Evolutionary conservation across 257 asterid species (phyloP).

Genomic region (Solanum sitiens): DNA sequence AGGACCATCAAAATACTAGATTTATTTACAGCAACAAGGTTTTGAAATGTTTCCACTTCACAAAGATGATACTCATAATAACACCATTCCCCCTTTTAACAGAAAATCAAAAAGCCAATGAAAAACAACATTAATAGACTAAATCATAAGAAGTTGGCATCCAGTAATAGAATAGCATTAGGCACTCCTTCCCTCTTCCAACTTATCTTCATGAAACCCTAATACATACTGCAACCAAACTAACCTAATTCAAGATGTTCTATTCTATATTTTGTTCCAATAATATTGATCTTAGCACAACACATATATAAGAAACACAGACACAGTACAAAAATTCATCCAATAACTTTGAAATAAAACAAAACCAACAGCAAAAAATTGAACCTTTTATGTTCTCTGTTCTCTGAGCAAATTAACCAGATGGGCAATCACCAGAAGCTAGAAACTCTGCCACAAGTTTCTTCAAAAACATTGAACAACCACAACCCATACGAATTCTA

Average conservation of each 20-base stretch:
- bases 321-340: background rate
- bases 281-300: background rate
- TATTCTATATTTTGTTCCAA: background rate
- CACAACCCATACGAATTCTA: slow-evolving; percentile 5
- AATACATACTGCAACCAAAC: background rate
- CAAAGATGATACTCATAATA: background rate
- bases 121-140: background rate
- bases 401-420: background rate
- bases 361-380: background rate
- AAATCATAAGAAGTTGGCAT: background rate
- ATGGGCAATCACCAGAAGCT: slow-evolving; percentile 6
- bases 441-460: background rate
- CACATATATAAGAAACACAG: background rate
- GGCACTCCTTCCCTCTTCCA: background rate
- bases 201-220: background rate
- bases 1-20: background rate
- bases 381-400: background rate
- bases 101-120: background rate
- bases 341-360: background rate
- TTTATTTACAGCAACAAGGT: background rate
- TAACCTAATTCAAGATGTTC: background rate
- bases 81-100: background rate
- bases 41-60: background rate
- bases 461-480: background rate
- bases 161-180: background rate